Evolutionary conservation across 1,139 yeast species (phyloP).

Genomic region (Blastobotrys capitulatus): DNA sequence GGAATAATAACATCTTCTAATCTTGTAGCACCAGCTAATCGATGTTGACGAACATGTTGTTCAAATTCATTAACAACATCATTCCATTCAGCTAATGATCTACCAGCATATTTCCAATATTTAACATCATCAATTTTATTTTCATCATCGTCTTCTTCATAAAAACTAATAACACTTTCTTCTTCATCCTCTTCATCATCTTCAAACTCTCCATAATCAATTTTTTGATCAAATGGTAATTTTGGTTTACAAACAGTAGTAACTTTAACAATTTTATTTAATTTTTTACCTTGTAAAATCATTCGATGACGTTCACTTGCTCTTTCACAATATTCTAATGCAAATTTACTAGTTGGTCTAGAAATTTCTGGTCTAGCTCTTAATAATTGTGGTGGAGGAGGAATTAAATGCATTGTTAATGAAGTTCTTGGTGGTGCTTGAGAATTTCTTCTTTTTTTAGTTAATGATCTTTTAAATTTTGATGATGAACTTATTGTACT

Average conservation of each 20-base stretch:
- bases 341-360: constrained; percentile 26
- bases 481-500: neutral
- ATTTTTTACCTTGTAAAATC: neutral
- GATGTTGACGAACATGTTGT: constrained; percentile 40
- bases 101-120: constrained; percentile 46
- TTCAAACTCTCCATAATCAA: constrained; percentile 14
- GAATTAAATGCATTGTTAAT: constrained; percentile 27
- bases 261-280: neutral
- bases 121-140: constrained; percentile 21
- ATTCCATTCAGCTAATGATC: constrained; percentile 64
- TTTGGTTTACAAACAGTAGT: constrained; percentile 16
- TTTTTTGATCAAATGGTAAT: constrained; percentile 21
- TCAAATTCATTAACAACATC: constrained; percentile 53
- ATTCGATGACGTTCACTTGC: constrained; percentile 2
- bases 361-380: constrained; percentile 27
- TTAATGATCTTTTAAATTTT: neutral
- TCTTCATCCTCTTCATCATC: constrained; percentile 9
- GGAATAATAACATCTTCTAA: constrained; percentile 37
- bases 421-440: constrained; percentile 12
- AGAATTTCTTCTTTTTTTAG: neutral
- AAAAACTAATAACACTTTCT: neutral
- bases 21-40: constrained; percentile 26
- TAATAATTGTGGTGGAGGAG: constrained; percentile 30
- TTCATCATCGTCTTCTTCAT: neutral
- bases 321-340: constrained; percentile 24